phyloP scores from a whole-genome alignment of 176 grass and related monocot genomes.

The Rhipidocladum racemiflorum region DNA sequence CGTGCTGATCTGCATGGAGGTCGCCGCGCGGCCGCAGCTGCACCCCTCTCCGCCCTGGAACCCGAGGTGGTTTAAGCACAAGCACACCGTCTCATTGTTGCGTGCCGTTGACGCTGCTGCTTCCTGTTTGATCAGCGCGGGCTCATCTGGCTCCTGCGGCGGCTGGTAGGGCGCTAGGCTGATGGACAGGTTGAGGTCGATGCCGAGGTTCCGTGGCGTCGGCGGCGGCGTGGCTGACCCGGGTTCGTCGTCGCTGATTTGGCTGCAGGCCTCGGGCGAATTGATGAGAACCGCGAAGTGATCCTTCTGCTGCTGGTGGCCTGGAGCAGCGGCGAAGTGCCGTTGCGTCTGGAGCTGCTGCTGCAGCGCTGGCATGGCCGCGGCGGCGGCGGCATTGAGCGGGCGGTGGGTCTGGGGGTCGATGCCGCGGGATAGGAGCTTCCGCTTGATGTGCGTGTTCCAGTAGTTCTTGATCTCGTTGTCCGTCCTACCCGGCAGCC shows the following conservation, averaged over 20 bases:
- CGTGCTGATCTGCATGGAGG: constrained; percentile 39
- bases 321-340: background rate
- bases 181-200: constrained; percentile 91
- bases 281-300: constrained; percentile 8
- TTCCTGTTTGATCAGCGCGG: constrained; percentile 1
- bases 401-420: constrained; percentile 72
- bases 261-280: constrained; percentile 44
- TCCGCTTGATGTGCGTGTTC: constrained; percentile 93
- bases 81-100: constrained; percentile 34
- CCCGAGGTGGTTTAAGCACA: constrained; percentile 63
- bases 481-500: constrained; percentile 75
- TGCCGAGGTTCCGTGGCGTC: constrained; percentile 44
- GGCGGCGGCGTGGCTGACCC: constrained; percentile 27
- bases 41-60: constrained; percentile 48
- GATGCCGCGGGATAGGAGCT: constrained; percentile 64
- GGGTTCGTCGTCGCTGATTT: constrained; percentile 54
- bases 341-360: background rate
- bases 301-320: background rate
- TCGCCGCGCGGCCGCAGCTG: constrained; percentile 31
- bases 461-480: constrained; percentile 99
- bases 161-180: constrained; percentile 54
- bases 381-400: constrained; percentile 40
- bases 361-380: background rate
- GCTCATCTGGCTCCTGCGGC: background rate
- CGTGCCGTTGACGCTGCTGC: background rate